These are phyloP conservation scores for Tilletia caries DNA, from an alignment of 1,284 basidiomycete species.

Conservation along the genomic window DNA sequence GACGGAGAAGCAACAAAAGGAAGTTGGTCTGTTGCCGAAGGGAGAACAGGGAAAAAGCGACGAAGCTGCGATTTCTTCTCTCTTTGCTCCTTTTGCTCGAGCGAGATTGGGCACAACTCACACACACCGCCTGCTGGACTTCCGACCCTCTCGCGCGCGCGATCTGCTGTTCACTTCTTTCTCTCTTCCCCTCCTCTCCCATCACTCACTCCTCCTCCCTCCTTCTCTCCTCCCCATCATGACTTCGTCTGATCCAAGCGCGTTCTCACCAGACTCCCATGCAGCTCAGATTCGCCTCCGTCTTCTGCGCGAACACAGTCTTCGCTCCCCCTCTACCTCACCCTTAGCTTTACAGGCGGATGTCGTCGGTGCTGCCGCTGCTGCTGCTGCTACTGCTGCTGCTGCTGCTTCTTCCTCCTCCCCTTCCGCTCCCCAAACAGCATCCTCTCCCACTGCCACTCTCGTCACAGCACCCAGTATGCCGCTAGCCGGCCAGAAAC, in stretches of 20 bases:
- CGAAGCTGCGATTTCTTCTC: too few relatives aligned
- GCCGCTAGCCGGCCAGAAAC: background rate
- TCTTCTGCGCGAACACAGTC: background rate
- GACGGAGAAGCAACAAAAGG: too few relatives aligned
- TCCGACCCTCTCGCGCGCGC: too few relatives aligned
- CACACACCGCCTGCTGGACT: too few relatives aligned
- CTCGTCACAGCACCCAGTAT: background rate
- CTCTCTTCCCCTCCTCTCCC: background rate
- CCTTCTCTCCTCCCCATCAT: background rate
- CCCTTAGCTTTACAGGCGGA: background rate
- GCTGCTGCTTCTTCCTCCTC: background rate
- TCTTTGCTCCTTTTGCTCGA: too few relatives aligned
- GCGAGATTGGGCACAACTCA: too few relatives aligned
- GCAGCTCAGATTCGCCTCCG: background rate
- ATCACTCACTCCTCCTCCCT: background rate
- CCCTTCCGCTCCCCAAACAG: background rate
- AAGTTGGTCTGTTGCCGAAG: too few relatives aligned
- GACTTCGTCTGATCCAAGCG: background rate
- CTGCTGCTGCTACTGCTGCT: slow-evolving; percentile 3
- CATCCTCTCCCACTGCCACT: background rate
- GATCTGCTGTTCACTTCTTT: background rate
- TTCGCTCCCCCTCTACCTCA: too few relatives aligned
- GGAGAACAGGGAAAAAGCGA: too few relatives aligned
- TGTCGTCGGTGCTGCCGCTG: background rate
- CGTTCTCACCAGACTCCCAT: background rate